Base-by-base conservation (phyloP, 2,329 filamentous ascomycete genomes). In the Huntiella savannae region DNA sequence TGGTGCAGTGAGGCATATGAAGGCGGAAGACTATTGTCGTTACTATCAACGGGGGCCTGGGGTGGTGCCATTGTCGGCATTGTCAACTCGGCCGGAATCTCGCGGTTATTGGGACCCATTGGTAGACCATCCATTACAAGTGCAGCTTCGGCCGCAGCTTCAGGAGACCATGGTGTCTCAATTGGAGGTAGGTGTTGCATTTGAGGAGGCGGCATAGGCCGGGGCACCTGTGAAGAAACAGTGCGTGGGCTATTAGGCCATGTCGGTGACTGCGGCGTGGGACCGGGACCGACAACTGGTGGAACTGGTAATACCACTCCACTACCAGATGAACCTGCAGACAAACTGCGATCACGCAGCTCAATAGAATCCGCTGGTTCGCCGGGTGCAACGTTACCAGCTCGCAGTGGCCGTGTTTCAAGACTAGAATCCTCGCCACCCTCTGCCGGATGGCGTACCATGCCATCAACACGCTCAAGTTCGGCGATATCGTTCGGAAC, bases 51-150 rank as follows among this genome's bases (percentile, higher is more conserved):
- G 6, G 43, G 5, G 28, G 38, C 16, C 4, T 39, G 32, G 33
- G 34, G 34, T 13, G 34, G 34, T 15, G 34, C 34, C 11, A 46
- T 40, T 5, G 13, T 17, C 10, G 46, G 46, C 46, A 48, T 46
- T 4, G 40, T 44, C 7, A 49, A 36, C 17, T 49, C 48, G 5
- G 43, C 33, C 11, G 48, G 48, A 32, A 49, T 49, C 13, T 49
- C 48, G 3, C 48, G 34, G 28, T 49, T 49, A n/a, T 49, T 49
- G 7, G 48, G 48, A 4, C 48, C 48, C 43, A 40, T 49, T n/a
- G 48, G 39, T 3, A 40, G 39, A 12, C 48, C 48, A 34, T 49
- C 48, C 15, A 49, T 45, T 17, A 49, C 48, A 13, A 49, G 44
- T 12, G 48, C 48, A 10, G 48, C 48, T 34, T 49, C 48, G 15